Base-by-base conservation (phyloP, 192 early-diverging fungal genomes). In the Backusella tarrabulga region DNA sequence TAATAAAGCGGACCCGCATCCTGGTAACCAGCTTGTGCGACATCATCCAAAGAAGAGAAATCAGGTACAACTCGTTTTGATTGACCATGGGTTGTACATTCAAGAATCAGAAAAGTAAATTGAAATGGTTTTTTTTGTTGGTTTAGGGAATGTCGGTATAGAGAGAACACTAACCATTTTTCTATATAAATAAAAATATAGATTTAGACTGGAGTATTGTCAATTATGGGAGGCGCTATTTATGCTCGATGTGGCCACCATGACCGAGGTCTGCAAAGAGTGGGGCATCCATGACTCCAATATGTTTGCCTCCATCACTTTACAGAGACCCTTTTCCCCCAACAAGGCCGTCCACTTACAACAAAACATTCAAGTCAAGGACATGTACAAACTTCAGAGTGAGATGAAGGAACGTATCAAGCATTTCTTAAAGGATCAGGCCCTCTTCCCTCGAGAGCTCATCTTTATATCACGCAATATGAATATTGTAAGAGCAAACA, bases 71-170 rank as follows among this genome's bases (percentile, higher is more conserved):
- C 56, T 89, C n/a, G 85, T 88, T 67, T 81, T 98, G 8, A 87
- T 98, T 56, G 97, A 98, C 67, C 97, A 98, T 81, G 97, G 97
- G 5, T 89, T 98, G 12, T 98, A 97, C 75, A 90, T 97, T 41
- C 86, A 91, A 75, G 92, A 92, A 77, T 90, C 88, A 14, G 83
- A 81, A 26, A 71, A 75, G 78, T 77, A 75, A 36, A 11, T 12
- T 11, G 2, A 40, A 12, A 40, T 11, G 3, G 66, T 41, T 26
- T 14, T 35, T 32, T 32, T 32, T 32, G 32, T 32, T 32, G 32
- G 32, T 32, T 32, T 32, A 1, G 32, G 32, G 1, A 32, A 32
- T 32, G 32, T 32, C 32, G 34, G 9, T 72, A n/a, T 14, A 19
- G 1, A 35, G 1, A 4, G 11, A 34, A 76, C 9, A 3, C 56